Evolutionary conservation across 2,329 filamentous ascomycete species (phyloP), one percentile per base, ranked within the genome.

Genomic region (Fonsecaea pugnacius): DNA sequence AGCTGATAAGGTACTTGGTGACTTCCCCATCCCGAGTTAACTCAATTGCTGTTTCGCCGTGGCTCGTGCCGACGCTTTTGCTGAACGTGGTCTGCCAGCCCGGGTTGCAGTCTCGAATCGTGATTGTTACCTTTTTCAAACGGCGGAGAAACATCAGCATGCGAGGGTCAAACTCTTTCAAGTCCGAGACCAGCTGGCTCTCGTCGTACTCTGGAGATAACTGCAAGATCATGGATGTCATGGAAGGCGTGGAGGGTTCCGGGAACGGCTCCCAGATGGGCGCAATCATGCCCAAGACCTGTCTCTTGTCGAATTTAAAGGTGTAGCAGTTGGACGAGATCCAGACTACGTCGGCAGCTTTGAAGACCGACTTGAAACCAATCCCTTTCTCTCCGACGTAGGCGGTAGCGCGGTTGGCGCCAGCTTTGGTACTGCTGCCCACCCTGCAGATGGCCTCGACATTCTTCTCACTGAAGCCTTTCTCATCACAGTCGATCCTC

Each of bases 401-500:
- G 2, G 30, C 24, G 35, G 73, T 72, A 65, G 69, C 72, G 1
- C 70, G 67, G 30, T 70, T 65, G n/a, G 70, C 58, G 10, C 59
- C 58, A 7, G 69, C 70, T 65, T 79, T 79, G 2, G 75, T 75
- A 64, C 77, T 76, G 36, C 72, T 63, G 1, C 75, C 74, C 6
- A 74, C 74, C 3, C 64, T 67, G 65, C 77, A 80, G 10, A 80
- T 78, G 0, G 78, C 75, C 38, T 70, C 61, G 18, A 79, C 63
- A 63, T 80, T 73, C 5, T 68, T 64, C 12, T 68, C 36, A 1
- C 68, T 74, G 63, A 80, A 80, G 2, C 78, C 78, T 64, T 84
- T 73, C 59, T 79, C 78, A 51, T 79, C 79, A 18, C 71, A 58
- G 12, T 55, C 55, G 32, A 63, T 36, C 30, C 53, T 38, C 21